These are phyloP conservation scores for Pseudocercospora eumusae DNA, from an alignment of 2,329 filamentous ascomycete species.

Conservation along the genomic window DNA sequence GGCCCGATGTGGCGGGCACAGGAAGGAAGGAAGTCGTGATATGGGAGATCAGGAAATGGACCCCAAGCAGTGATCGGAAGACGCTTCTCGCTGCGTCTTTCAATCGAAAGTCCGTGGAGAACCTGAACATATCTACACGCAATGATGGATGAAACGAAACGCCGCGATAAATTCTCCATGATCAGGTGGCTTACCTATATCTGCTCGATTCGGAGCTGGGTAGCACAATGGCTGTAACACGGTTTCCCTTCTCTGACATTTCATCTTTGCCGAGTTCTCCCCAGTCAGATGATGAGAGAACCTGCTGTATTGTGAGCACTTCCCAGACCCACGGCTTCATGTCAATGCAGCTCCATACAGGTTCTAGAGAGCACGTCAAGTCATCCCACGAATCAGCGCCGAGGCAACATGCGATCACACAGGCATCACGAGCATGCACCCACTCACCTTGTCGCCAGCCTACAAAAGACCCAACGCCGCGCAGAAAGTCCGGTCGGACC, in stretches of 20 bases:
- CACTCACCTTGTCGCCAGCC: neutral
- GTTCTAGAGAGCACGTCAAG: neutral
- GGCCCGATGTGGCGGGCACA: neutral
- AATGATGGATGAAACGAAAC: neutral
- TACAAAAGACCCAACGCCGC: conserved; percentile 3
- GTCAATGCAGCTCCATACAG: neutral
- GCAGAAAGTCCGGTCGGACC: conserved; percentile 2
- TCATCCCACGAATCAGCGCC: too few relatives aligned
- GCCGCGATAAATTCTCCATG: neutral
- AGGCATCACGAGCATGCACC: neutral
- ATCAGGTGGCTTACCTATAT: neutral
- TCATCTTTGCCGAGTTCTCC: neutral
- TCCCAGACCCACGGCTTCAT: too few relatives aligned
- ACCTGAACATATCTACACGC: neutral
- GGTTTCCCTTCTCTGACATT: neutral
- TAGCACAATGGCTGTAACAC: neutral
- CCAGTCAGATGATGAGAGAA: neutral
- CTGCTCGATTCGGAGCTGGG: neutral
- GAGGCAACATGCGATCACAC: neutral
- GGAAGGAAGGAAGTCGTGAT: neutral
- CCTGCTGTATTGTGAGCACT: neutral
- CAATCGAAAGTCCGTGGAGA: too few relatives aligned
- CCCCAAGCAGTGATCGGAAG: neutral
- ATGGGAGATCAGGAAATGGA: neutral
- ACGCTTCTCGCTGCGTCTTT: neutral